phyloP scores from a whole-genome alignment of 768 basidiomycete species.

The Kwoniella sp. region DNA sequence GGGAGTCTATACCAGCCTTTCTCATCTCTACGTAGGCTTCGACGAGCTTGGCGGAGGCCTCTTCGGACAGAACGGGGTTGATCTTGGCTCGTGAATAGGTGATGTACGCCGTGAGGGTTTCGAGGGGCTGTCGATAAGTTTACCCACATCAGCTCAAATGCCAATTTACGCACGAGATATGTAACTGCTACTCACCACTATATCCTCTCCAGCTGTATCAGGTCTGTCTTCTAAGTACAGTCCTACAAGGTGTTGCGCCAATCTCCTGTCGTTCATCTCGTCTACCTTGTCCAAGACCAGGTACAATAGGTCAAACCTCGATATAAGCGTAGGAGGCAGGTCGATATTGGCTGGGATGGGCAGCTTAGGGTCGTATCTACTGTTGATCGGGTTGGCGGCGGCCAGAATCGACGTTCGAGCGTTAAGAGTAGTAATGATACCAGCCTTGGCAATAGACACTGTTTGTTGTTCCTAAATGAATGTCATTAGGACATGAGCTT shows the following conservation, averaged over 20 bases:
- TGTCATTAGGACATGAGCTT: not conserved
- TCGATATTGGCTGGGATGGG: slow-evolving; percentile 94
- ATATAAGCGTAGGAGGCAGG: slow-evolving; percentile 94
- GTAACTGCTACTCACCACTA: slow-evolving; percentile 65
- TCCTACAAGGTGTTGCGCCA: slow-evolving; percentile 90
- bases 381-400: slow-evolving; percentile 94
- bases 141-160: too few species aligned
- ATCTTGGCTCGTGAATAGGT: slow-evolving; percentile 85
- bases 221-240: slow-evolving; percentile 92
- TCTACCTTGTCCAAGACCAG: slow-evolving; percentile 94
- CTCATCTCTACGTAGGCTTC: slow-evolving; percentile 90
- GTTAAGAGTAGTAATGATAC: slow-evolving; percentile 96
- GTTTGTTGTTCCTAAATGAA: slow-evolving; percentile 88
- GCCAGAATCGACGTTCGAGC: slow-evolving; percentile 96
- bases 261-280: slow-evolving; percentile 75
- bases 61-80: slow-evolving; percentile 81
- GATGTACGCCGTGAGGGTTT: slow-evolving; percentile 90
- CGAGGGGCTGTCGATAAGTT: slow-evolving; percentile 67
- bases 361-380: slow-evolving; percentile 53
- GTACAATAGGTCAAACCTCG: slow-evolving; percentile 94
- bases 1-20: slow-evolving; percentile 82
- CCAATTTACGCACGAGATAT: too few species aligned
- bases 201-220: slow-evolving; percentile 66
- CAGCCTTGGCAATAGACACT: slow-evolving; percentile 98
- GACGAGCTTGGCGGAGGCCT: slow-evolving; percentile 81